These are phyloP conservation scores for Gossypium trilobum DNA, from an alignment of 441 rosid genomes.

Conservation along the genomic window DNA sequence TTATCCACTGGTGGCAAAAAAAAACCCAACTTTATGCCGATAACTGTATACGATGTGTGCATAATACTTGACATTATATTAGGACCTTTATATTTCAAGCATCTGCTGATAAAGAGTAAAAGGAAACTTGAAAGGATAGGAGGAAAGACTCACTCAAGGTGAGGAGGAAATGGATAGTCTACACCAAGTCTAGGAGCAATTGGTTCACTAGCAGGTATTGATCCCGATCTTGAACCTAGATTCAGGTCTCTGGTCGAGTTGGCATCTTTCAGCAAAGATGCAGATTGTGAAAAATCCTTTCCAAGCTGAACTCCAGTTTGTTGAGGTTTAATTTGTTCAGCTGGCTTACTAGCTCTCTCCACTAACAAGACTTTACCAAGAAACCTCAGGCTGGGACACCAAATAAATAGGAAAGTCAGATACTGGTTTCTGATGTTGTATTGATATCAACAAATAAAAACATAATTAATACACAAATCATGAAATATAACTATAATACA, in stretches of 20 bases:
- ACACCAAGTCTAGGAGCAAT: conserved; percentile 87
- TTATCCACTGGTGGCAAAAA: not conserved
- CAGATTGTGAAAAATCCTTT: conserved; percentile 26
- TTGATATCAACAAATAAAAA: not conserved
- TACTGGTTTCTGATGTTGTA: not conserved
- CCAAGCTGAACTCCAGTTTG: conserved; percentile 30
- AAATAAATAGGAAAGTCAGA: conserved; percentile 17
- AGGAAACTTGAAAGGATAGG: not conserved
- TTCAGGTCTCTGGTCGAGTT: conserved; percentile 19
- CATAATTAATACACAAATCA: not conserved
- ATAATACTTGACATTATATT: not conserved
- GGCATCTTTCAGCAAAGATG: conserved; percentile 30
- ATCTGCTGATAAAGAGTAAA: not conserved
- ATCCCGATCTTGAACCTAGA: conserved; percentile 31
- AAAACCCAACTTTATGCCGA: not conserved
- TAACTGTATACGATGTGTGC: not conserved
- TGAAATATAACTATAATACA: not conserved
- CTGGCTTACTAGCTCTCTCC: conserved; percentile 58
- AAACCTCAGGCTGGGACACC: conserved; percentile 64
- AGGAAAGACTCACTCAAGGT: conserved; percentile 57
- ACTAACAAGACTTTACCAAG: conserved; percentile 79
- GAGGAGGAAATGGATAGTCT: conserved; percentile 87
- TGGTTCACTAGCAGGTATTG: conserved; percentile 38
- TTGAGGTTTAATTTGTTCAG: conserved; percentile 33
- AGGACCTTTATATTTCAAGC: not conserved